Evolutionary conservation across 2,329 filamentous ascomycete species (phyloP).

Genomic region (Colletotrichum sp.): DNA sequence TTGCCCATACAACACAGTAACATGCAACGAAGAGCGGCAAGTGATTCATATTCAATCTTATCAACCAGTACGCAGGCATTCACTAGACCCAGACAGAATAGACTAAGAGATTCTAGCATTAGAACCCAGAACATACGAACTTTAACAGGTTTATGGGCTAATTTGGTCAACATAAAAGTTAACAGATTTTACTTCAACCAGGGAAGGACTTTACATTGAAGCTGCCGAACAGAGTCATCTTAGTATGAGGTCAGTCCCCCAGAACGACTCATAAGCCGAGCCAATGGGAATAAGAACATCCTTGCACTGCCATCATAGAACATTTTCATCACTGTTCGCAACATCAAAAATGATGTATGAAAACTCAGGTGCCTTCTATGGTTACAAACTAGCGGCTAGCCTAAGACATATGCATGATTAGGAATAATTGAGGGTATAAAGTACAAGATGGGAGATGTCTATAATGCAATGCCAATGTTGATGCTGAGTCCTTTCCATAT

Average conservation of each 20-base stretch:
- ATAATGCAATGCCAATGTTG: background rate
- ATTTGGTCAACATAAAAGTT: background rate
- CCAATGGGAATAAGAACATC: accelerated
- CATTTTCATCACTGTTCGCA: background rate
- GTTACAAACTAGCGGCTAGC: background rate
- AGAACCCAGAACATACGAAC: background rate
- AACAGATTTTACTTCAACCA: background rate
- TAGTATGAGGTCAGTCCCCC: background rate
- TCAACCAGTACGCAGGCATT: background rate
- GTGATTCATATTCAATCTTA: background rate
- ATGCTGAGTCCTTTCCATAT: background rate
- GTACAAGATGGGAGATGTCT: background rate
- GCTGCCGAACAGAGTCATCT: background rate
- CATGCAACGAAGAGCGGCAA: background rate
- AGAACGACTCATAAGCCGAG: background rate
- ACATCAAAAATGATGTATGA: background rate
- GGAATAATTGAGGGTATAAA: background rate
- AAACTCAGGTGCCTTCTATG: background rate
- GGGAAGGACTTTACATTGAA: background rate
- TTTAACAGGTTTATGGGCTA: background rate
- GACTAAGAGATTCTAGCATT: background rate
- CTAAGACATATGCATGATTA: background rate
- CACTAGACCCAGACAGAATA: background rate
- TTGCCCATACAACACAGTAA: background rate
- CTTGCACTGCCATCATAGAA: background rate